Conservation (phyloP, 1,139 yeast species). For the Debaryomycetaceae sp. region DNA sequence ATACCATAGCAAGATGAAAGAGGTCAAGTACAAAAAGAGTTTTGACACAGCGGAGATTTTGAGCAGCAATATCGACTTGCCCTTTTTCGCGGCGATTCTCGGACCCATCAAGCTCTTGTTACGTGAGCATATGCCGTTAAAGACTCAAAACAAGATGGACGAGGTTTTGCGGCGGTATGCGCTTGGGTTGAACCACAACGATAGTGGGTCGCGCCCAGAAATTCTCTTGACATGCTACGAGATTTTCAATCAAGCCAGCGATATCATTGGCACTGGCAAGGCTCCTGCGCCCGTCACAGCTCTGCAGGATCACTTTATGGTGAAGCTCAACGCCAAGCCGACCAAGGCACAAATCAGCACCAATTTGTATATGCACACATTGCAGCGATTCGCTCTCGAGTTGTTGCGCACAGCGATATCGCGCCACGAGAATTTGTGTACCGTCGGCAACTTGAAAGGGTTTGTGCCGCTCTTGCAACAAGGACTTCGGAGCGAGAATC, state of each 20-base stretch:
- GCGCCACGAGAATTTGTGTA: conserved; percentile 45
- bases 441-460: conserved; percentile 52
- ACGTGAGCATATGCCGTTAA: conserved; percentile 53
- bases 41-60: conserved; percentile 78
- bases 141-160: conserved; percentile 65
- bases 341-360: conserved; percentile 41
- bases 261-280: conserved; percentile 12
- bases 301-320: conserved; percentile 53
- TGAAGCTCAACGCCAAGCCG: conserved; percentile 52
- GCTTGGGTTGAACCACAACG: conserved; percentile 66
- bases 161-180: conserved; percentile 71
- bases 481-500: conserved; percentile 56
- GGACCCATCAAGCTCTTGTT: conserved; percentile 62
- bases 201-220: conserved; percentile 44
- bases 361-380: conserved; percentile 40
- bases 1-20: conserved; percentile 77
- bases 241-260: conserved; percentile 46
- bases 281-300: conserved; percentile 4
- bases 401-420: conserved; percentile 62
- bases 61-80: conserved; percentile 53
- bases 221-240: conserved; percentile 68
- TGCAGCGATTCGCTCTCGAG: conserved; percentile 74
- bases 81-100: conserved; percentile 48
- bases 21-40: conserved; percentile 82
- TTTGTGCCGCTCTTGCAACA: conserved; percentile 65